These are phyloP conservation scores for Fusarium pininemorale DNA, from an alignment of 2,329 filamentous ascomycete genomes.

Conservation along the genomic window DNA sequence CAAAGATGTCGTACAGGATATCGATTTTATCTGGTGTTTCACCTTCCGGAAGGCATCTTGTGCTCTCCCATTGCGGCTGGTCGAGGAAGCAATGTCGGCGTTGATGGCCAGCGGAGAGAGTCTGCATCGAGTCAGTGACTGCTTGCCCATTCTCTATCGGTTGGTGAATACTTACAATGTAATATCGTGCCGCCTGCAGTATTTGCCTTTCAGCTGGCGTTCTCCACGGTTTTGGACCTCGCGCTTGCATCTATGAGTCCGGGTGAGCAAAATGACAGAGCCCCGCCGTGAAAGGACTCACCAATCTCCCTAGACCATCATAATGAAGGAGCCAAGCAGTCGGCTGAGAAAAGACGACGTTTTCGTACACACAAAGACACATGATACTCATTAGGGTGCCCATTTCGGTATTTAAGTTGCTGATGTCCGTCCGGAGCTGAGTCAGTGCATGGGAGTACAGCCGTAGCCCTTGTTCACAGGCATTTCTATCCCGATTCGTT, in stretches of 20 bases:
- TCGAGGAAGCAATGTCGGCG: conserved; percentile 17
- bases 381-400: conserved; percentile 14
- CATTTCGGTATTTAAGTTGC: background rate
- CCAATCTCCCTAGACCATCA: conserved; percentile 16
- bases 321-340: conserved; percentile 26
- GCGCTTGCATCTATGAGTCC: conserved; percentile 6
- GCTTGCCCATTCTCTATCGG: rapidly evolving
- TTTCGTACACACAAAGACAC: conserved; percentile 26
- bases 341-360: conserved; percentile 14
- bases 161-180: background rate
- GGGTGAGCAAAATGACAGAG: background rate
- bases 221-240: conserved; percentile 4
- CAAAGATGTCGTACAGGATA: conserved; percentile 11
- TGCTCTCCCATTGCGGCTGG: conserved; percentile 21
- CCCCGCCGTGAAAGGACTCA: background rate
- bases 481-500: conserved; percentile 2
- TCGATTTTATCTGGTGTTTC: background rate
- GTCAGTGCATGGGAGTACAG: conserved; percentile 15
- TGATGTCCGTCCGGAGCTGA: conserved; percentile 9
- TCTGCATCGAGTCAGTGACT: background rate
- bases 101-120: conserved; percentile 22
- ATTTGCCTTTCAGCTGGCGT: conserved; percentile 2
- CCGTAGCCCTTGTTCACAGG: conserved; percentile 2
- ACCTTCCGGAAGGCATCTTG: background rate
- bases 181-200: conserved; percentile 10